Percentiles rank a stretch among this genome's conserved stretches.
Evolutionary conservation across 1,284 basidiomycete genomes (phyloP).

Genomic region (Rhodotorula sp.): DNA sequence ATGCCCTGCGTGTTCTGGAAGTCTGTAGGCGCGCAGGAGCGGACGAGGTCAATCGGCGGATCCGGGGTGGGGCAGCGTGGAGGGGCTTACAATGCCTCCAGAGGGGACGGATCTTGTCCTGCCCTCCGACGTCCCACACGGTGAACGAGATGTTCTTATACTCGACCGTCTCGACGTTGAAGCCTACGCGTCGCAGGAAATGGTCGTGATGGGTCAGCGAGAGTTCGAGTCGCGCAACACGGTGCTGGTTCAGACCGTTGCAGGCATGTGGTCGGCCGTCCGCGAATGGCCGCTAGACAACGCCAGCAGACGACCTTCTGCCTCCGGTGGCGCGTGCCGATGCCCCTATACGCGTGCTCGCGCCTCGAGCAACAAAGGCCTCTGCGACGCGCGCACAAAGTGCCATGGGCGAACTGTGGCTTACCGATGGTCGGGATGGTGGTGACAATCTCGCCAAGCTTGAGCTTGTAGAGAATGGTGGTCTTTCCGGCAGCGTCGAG

Average conservation of each 20-base stretch:
- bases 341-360: neutral
- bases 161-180: constrained; percentile 99
- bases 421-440: constrained; percentile 98
- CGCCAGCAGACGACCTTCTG: no score
- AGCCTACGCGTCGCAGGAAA: constrained; percentile 60
- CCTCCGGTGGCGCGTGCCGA: no score
- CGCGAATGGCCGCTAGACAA: no score
- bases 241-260: no score
- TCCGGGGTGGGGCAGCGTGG: neutral
- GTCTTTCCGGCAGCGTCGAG: constrained; percentile 68
- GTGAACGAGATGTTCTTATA: constrained; percentile 99
- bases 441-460: constrained; percentile 98
- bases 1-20: constrained; percentile 99
- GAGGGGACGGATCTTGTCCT: constrained; percentile 96
- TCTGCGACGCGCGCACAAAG: no score
- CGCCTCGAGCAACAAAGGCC: neutral
- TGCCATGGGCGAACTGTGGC: constrained; percentile 43
- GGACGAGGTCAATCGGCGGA: neutral
- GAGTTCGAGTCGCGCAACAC: neutral
- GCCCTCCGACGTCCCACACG: constrained; percentile 99
- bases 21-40: constrained; percentile 60
- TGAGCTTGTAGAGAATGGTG: constrained; percentile 98
- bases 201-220: neutral
- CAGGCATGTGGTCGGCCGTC: no score
- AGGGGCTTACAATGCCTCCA: constrained; percentile 97